Percentiles rank a stretch among this genome's conserved stretches.
phyloP scores from a whole-genome alignment of 2,329 filamentous ascomycete genomes.

The Blastomyces gilchristii region DNA sequence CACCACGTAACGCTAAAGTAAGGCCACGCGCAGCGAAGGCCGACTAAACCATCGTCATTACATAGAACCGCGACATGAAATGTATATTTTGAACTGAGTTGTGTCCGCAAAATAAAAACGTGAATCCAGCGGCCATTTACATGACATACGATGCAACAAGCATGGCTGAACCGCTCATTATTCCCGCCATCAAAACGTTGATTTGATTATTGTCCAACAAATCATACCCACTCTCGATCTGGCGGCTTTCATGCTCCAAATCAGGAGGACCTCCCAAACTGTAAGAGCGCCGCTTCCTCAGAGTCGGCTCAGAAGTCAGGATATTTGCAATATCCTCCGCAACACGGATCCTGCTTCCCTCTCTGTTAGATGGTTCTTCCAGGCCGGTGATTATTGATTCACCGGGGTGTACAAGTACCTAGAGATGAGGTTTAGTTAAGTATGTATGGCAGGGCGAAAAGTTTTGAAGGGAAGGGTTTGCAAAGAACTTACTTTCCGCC shows the following conservation, averaged over 20 bases:
- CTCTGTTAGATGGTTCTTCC: constrained; percentile 13
- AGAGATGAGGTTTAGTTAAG: constrained; percentile 1
- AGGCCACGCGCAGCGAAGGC: not conserved
- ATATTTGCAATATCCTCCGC: constrained; percentile 23
- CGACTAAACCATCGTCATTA: not conserved
- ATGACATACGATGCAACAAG: constrained; percentile 32
- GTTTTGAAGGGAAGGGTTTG: not conserved
- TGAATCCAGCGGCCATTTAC: constrained; percentile 13
- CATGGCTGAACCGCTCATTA: constrained; percentile 74
- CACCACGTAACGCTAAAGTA: not conserved
- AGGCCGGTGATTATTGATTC: constrained; percentile 19
- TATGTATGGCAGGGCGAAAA: not conserved
- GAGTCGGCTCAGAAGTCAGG: constrained; percentile 19
- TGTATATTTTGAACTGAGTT: not conserved
- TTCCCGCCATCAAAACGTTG: constrained; percentile 80
- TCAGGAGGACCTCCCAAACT: constrained; percentile 10
- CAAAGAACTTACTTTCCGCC: constrained; percentile 43
- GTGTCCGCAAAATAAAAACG: not conserved
- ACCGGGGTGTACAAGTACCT: constrained; percentile 31
- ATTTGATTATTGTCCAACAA: constrained; percentile 91
- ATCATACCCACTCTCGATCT: constrained; percentile 58
- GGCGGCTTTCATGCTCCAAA: constrained; percentile 46
- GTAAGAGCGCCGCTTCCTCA: not conserved
- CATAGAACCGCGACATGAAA: not conserved
- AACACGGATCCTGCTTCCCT: constrained; percentile 20